Evolutionary conservation across 345 rosid species (phyloP), one percentile per base, ranked within the genome.

Genomic region (Excoecaria agallocha): DNA sequence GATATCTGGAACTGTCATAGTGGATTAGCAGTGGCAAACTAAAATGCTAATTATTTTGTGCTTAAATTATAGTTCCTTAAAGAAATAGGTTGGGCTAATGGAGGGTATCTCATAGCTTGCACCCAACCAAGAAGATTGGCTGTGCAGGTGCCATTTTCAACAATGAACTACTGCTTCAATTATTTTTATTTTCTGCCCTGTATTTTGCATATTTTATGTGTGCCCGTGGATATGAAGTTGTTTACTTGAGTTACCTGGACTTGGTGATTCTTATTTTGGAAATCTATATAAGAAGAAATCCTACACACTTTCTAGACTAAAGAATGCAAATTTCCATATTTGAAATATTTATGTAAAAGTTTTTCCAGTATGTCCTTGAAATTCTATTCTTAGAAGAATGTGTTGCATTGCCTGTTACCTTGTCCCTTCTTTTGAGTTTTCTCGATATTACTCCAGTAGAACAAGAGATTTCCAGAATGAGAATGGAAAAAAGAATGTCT

Each of bases 71-170:
- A n/a, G n/a, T n/a, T n/a, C n/a, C n/a, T n/a, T n/a, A n/a, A n/a
- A 82, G 99, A 95, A 84, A 98, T 96, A 56, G 99, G 99, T 69
- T 95, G 99, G 99, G 99, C 94, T 50, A 96, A 91, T 80, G 93
- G 94, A 65, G 99, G 98, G 9, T 91, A 93, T 46, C 83, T 91
- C 75, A 87, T 95, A 63, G 99, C 97, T 79, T 95, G 99, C 78
- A 95, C 97, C 19, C 99, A 95, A 81, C 98, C 98, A 4, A 87
- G 99, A 73, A 83, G 99, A 74, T 84, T 91, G 73, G 99, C 99
- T 78, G 97, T 95, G 68, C 98, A 93, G 97, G 98, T 91, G 63
- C 39, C 66, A 4, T 35, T 41, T 52, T 15, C 46, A 17, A 67
- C 68, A 74, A 73, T 60, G 61, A 9, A 71, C 35, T 15, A 1